phyloP scores from a whole-genome alignment of 306 rosid genomes.

The Myrica gale region DNA sequence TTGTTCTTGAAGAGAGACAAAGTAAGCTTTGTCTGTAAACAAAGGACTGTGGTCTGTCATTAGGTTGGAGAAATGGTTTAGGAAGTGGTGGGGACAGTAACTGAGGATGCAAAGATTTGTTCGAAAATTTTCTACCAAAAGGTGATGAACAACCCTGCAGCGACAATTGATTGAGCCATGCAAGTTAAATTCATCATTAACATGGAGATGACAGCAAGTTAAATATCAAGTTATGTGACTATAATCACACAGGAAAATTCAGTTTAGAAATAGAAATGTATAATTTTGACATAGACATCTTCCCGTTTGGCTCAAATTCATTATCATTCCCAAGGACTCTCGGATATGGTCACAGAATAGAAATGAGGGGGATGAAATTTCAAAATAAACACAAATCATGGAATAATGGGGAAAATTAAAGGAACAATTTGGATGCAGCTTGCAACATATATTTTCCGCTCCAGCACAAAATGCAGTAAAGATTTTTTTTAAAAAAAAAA shows the following conservation, averaged over 20 bases:
- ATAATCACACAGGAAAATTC: background rate
- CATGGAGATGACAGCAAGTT: background rate
- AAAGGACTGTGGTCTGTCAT: conserved; percentile 38
- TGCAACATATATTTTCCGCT: no score
- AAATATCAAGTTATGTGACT: background rate
- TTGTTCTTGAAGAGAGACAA: conserved; percentile 35
- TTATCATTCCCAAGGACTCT: background rate
- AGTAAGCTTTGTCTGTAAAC: conserved; percentile 33
- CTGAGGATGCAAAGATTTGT: conserved; percentile 35
- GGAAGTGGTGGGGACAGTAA: conserved; percentile 46
- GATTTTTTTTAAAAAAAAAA: no score
- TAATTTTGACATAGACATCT: background rate
- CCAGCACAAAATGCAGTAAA: no score
- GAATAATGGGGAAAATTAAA: no score
- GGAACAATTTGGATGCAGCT: no score
- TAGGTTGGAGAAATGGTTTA: conserved; percentile 71
- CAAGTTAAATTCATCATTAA: background rate
- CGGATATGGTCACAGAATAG: background rate
- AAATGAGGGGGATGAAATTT: background rate
- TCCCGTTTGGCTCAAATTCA: background rate
- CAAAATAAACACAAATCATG: no score
- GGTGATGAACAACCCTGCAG: conserved; percentile 62
- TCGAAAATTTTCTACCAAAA: conserved; percentile 31
- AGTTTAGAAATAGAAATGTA: background rate
- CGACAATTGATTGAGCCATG: conserved; percentile 18